Percentiles rank a stretch among this genome's conserved stretches.
Evolutionary conservation across 345 rosid genomes (phyloP).

Genomic region (Isatis tinctoria): DNA sequence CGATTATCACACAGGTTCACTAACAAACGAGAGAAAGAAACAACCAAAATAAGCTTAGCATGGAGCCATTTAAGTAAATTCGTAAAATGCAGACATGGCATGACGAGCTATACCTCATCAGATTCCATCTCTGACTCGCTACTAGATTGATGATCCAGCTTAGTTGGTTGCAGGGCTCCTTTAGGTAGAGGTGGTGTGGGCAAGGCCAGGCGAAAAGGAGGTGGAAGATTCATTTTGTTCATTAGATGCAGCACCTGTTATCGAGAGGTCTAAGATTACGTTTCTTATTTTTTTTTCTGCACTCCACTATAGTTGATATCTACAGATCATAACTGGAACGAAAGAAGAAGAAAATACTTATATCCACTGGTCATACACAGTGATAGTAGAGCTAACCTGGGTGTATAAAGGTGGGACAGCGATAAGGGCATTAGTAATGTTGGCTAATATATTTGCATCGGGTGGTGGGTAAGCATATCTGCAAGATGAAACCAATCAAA

Average conservation of each 20-base stretch:
- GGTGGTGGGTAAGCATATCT: constrained; percentile 98
- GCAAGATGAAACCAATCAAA: constrained; percentile 23
- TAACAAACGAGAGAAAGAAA: neutral
- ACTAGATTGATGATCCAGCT: constrained; percentile 50
- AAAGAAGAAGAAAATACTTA: neutral
- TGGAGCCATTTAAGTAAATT: neutral
- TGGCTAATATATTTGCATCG: constrained; percentile 94
- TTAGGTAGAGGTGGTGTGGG: constrained; percentile 92
- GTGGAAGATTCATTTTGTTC: constrained; percentile 99
- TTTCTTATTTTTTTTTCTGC: neutral
- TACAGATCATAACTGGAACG: neutral
- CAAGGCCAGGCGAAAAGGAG: constrained; percentile 89
- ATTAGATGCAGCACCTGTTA: constrained; percentile 86
- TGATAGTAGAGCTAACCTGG: constrained; percentile 51
- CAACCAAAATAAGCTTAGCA: constrained; percentile 1
- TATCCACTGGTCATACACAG: neutral
- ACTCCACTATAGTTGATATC: neutral
- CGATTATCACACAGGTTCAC: neutral
- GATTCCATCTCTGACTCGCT: constrained; percentile 94
- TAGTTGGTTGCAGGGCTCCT: constrained; percentile 42
- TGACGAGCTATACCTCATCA: constrained; percentile 57
- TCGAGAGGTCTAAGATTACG: neutral
- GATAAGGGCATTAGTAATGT: constrained; percentile 92
- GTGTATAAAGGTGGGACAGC: constrained; percentile 95
- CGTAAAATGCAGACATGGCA: constrained; percentile 11